These are phyloP conservation scores for Candida incommunis DNA, from an alignment of 805 yeast species.

Conservation along the genomic window DNA sequence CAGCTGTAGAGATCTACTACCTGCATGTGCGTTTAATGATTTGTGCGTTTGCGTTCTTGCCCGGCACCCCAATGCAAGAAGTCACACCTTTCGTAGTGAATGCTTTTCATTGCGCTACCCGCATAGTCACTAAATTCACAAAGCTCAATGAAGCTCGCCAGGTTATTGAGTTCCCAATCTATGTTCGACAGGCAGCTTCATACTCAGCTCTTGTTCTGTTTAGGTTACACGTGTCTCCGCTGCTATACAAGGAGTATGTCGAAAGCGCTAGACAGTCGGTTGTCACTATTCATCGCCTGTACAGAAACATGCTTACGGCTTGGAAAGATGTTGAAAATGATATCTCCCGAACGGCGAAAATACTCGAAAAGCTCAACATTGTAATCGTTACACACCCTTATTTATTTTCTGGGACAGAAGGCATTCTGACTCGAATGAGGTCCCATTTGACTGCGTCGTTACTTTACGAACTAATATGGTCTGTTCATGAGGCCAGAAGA, in stretches of 20 bases:
- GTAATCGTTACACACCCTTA: slow-evolving; percentile 82
- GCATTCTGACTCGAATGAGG: slow-evolving; percentile 76
- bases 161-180: slow-evolving; percentile 73
- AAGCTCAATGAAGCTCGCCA: slow-evolving; percentile 52
- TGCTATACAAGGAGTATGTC: slow-evolving; percentile 51
- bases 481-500: slow-evolving; percentile 86
- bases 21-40: slow-evolving; percentile 68
- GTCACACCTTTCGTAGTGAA: slow-evolving; percentile 72
- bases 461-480: slow-evolving; percentile 86
- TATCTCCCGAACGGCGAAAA: slow-evolving; percentile 81
- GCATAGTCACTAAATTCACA: slow-evolving; percentile 66
- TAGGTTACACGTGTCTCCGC: slow-evolving; percentile 66
- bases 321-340: slow-evolving; percentile 89
- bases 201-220: slow-evolving; percentile 63
- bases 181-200: slow-evolving; percentile 74
- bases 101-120: slow-evolving; percentile 69
- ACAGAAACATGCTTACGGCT: slow-evolving; percentile 75
- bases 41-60: slow-evolving; percentile 78
- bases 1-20: slow-evolving; percentile 62
- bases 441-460: slow-evolving; percentile 84
- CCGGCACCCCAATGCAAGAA: slow-evolving; percentile 65
- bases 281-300: slow-evolving; percentile 81
- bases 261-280: slow-evolving; percentile 87
- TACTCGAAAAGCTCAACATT: slow-evolving; percentile 74
- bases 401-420: slow-evolving; percentile 53